Base-by-base conservation (phyloP, 1,284 basidiomycete genomes). In the Acaromyces ingoldii region DNA sequence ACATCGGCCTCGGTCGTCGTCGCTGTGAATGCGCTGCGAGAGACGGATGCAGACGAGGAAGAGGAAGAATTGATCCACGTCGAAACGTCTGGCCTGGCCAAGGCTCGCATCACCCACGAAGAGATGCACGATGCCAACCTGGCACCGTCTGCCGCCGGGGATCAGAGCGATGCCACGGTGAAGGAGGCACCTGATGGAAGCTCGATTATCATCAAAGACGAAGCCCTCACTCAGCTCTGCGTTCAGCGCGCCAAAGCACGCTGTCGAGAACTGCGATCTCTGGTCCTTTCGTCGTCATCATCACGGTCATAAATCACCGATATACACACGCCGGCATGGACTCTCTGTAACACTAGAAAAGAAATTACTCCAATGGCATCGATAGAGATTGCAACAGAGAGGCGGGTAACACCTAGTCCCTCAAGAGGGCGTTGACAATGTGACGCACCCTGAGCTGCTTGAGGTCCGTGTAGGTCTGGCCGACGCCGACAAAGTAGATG, bases 1-100 rank as follows among this genome's bases (percentile, higher is more conserved):
- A 80, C 90, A 1, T 51, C 57, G 6, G 62, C 62, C 30, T 50
- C 55, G 19, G 6, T 59, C 40, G 60, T 57, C 33, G 39, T 71
- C 34, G 65, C 42, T 33, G 15, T 45, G 13, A 31, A 45, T 25
- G 3, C 42, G 15, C n/a, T 28, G 28, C n/a, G n/a, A n/a, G n/a
- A n/a, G n/a, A n/a, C n/a, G n/a, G n/a, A n/a, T n/a, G n/a, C n/a
- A n/a, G n/a, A n/a, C n/a, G n/a, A n/a, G n/a, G 34, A 22, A 4
- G 42, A 45, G 4, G 42, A 45, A 13, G 42, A 45, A 10, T 4
- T 45, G 11, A 31, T 45, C 42, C 10, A 28, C 25, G 25, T 45
- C 5, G 29, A 29, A 6, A n/a, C 29, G 19, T 22, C 42, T 15
- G 42, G 42, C 17, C 11, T n/a, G n/a, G n/a, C n/a, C n/a, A n/a